Base-by-base conservation (phyloP, 352 stramenopile species). In the Pythium phragmitis region DNA sequence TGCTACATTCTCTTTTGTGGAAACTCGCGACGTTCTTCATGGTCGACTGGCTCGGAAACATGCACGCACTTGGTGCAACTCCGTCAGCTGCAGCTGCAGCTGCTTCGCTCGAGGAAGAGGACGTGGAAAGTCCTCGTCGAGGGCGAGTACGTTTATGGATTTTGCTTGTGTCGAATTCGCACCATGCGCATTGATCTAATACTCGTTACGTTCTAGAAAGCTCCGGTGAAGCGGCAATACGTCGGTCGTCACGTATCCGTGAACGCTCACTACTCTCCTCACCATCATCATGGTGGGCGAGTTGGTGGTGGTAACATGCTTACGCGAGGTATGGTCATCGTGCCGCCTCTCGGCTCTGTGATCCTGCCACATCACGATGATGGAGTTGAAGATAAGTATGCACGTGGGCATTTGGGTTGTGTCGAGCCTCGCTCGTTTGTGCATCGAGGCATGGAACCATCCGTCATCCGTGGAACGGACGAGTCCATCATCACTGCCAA, bases 11-110 rank as follows among this genome's bases (percentile, higher is more conserved):
- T 6, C 63, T 87, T 1, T 30, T 85, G 17, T 86, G 72, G 74
- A 89, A 89, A 19, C 49, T 89, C 17, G 74, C 73, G 21, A 66
- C 77, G 4, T 72, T 84, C 30, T 76, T 80, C 48, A 66, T 82
- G 50, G 42, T 74, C 19, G 71, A 85, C 42, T 83, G 76, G 70
- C 41, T 82, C 21, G 49, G 69, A 53, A 60, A 30, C 11, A 21
- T 54, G n/a, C 56, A 64, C 2, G 47, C 55, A 13, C 21, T 64
- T 11, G 51, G 51, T 16, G 52, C 52, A 2, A 49, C 37, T 28
- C 33, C 43, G 19, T 55, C 64, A n/a, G 52, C 46, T 8, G 41
- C 43, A n/a, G 52, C 46, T 8, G 41, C 43, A 21, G 45, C 17
- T 4, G n/a, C 12, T 28, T 21, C 42, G 23, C 7, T 51, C 1